Base-by-base conservation (phyloP, 1,284 basidiomycete species). In the Dichomitus squalens region DNA sequence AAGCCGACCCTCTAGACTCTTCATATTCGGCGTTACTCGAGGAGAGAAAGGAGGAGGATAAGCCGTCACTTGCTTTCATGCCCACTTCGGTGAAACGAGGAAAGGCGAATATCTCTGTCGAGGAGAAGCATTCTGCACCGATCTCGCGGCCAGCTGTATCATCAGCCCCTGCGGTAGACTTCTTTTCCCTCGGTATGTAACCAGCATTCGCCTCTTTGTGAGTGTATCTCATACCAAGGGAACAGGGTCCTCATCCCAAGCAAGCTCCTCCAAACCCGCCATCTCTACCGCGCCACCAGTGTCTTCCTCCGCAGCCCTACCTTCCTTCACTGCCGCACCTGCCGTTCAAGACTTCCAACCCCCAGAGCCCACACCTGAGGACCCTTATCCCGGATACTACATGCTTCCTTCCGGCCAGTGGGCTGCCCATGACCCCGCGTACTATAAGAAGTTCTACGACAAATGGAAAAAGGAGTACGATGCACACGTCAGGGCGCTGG, bases 321-420 rank as follows among this genome's bases (percentile, higher is more conserved):
- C 67, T 23, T 52, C 68, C 63, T 53, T 84, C n/a, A 87, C 87
- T 7, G 84, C 90, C 29, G 90, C 90, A 0, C 90, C 90, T 6
- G 72, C 73, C 23, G 70, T 93, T 7, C 80, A 87, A 14, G 86
- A 87, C 49, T 94, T 88, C 67, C 77, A 83, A 36, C 86, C 89
- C 0, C 93, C 92, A 0, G 83, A 86, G 53, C 93, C 93, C 0
- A 88, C 85, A 4, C 78, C 84, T 0, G 76, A 78, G 20, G 93
- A 95, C 69, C 83, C 84, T 18, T 94, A 95, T 71, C 93, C 93
- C 2, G 93, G 93, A 2, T 96, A 95, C 75, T 95, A 96, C 71
- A 85, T 88, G 60, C 80, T 90, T 25, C 92, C 92, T 0, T 88
- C 88, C 1, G 92, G 93, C 9, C 69, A 79, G 49, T 95, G 93